Conservation (phyloP, 352 stramenopile species). For the Phytophthora foliorum region DNA sequence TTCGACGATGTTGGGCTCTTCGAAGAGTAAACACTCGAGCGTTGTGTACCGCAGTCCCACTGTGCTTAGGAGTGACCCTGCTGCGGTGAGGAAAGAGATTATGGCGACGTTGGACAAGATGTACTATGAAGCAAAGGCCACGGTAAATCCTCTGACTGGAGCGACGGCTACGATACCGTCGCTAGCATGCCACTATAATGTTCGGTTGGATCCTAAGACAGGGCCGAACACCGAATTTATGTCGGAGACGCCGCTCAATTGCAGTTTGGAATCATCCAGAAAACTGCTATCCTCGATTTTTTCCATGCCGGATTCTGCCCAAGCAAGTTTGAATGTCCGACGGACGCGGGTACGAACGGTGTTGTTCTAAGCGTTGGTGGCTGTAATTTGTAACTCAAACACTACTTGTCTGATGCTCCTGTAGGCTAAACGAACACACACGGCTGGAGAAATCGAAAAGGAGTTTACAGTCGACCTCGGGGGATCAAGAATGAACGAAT, state of each 20-base stretch:
- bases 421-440: slow-evolving; percentile 26
- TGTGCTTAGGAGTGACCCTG: slow-evolving; percentile 16
- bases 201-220: slow-evolving; percentile 25
- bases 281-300: slow-evolving; percentile 30
- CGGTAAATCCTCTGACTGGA: slow-evolving; percentile 27
- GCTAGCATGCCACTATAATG: slow-evolving; percentile 34
- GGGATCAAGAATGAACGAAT: slow-evolving; percentile 28
- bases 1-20: slow-evolving; percentile 5
- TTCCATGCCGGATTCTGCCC: slow-evolving; percentile 18
- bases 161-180: slow-evolving; percentile 31
- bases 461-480: slow-evolving; percentile 34
- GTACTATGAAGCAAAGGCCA: slow-evolving; percentile 40
- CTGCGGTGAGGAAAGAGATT: slow-evolving; percentile 31
- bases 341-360: slow-evolving; percentile 27
- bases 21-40: slow-evolving; percentile 10
- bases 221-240: slow-evolving; percentile 33
- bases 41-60: slow-evolving; percentile 3
- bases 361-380: background rate
- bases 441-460: slow-evolving; percentile 29
- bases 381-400: background rate
- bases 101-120: slow-evolving; percentile 35
- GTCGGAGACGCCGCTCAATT: slow-evolving; percentile 40
- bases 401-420: background rate
- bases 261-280: slow-evolving; percentile 30
- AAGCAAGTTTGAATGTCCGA: slow-evolving; percentile 25